Evolutionary conservation across 768 basidiomycete species (phyloP).

Genomic region (Lanmaoa pseudosensibilis): DNA sequence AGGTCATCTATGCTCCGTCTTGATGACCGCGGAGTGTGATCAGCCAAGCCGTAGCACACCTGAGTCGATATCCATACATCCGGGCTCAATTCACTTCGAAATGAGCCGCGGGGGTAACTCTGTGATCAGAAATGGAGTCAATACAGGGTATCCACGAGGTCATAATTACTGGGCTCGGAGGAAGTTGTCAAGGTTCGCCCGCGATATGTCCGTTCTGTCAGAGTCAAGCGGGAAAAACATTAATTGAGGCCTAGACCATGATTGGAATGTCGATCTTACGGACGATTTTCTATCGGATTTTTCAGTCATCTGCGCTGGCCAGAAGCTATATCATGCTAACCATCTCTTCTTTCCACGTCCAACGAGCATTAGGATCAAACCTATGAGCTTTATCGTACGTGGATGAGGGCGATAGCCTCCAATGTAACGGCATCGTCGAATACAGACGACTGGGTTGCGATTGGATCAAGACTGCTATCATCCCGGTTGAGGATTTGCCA

Average conservation of each 20-base stretch:
- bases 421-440: constrained; percentile 56
- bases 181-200: constrained; percentile 71
- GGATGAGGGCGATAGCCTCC: constrained; percentile 53
- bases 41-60: constrained; percentile 27
- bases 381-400: constrained; percentile 60
- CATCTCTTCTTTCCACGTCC: constrained; percentile 71
- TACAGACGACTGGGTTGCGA: constrained; percentile 62
- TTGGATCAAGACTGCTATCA: constrained; percentile 43
- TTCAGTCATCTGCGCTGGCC: background rate
- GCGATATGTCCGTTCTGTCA: constrained; percentile 60
- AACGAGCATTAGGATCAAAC: constrained; percentile 64
- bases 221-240: constrained; percentile 56
- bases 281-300: constrained; percentile 42
- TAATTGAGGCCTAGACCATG: constrained; percentile 63
- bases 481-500: constrained; percentile 25
- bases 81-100: constrained; percentile 65
- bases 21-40: background rate
- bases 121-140: constrained; percentile 47
- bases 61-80: constrained; percentile 67
- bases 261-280: constrained; percentile 62
- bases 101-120: constrained; percentile 69
- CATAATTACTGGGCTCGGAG: constrained; percentile 68
- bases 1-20: constrained; percentile 42
- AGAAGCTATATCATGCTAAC: constrained; percentile 27
- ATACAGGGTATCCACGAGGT: constrained; percentile 62